Conservation (phyloP, 257 asterid species). For the Solanum etuberosum region DNA sequence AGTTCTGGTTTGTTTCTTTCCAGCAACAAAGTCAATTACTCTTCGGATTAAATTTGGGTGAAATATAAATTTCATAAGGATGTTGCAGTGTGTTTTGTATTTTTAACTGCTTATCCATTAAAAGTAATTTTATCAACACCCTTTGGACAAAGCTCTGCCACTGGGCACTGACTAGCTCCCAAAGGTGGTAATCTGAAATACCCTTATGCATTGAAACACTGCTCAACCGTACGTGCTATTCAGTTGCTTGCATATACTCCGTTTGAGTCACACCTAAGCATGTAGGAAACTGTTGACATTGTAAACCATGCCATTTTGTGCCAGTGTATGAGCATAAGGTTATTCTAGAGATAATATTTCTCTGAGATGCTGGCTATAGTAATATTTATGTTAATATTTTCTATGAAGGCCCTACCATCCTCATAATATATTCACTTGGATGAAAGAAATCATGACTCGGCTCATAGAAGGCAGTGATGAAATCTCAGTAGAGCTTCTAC, state of each 20-base stretch:
- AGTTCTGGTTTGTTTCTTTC: neutral
- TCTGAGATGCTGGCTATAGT: neutral
- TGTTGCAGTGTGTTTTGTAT: neutral
- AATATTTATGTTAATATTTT: neutral
- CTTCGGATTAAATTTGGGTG: neutral
- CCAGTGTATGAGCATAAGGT: neutral
- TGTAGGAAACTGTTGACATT: neutral
- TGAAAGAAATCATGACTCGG: conserved; percentile 22
- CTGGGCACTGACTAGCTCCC: neutral
- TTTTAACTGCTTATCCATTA: neutral
- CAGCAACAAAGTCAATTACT: neutral
- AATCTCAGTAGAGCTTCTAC: conserved; percentile 23
- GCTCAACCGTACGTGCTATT: neutral
- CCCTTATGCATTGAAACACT: neutral
- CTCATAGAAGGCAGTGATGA: conserved; percentile 29
- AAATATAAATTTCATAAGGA: neutral
- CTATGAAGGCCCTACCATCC: conserved; percentile 27
- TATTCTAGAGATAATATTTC: neutral
- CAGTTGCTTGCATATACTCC: neutral
- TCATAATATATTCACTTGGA: conserved; percentile 7
- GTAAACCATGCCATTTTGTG: neutral
- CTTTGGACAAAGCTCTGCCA: neutral
- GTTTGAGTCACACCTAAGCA: neutral
- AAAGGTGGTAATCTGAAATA: neutral
- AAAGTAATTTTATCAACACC: neutral